These are phyloP conservation scores for Blastomyces gilchristii DNA, from an alignment of 2,329 filamentous ascomycete species.

Conservation along the genomic window DNA sequence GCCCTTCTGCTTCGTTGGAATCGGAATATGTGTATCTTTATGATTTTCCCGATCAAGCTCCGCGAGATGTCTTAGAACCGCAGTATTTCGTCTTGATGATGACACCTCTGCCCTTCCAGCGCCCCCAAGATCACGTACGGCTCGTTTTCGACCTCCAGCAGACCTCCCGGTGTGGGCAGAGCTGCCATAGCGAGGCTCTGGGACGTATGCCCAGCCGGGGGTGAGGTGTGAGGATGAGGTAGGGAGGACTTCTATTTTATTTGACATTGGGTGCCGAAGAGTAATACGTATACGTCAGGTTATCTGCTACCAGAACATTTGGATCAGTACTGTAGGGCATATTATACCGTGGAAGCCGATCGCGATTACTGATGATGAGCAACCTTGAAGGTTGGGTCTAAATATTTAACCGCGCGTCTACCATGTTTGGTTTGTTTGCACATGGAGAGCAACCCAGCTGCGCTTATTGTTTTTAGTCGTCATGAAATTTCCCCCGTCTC, in stretches of 20 bases:
- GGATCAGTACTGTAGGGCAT: background rate
- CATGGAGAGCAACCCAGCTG: no score
- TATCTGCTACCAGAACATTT: background rate
- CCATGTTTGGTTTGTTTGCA: background rate
- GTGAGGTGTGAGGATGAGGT: conserved; percentile 57
- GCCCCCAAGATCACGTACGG: conserved; percentile 48
- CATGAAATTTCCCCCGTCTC: background rate
- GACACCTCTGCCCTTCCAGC: conserved; percentile 55
- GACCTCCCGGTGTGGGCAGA: conserved; percentile 42
- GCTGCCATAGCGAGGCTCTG: conserved; percentile 56
- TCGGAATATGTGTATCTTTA: conserved; percentile 59
- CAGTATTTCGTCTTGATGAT: conserved; percentile 65
- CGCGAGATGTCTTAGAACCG: conserved; percentile 69
- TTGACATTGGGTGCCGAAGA: conserved; percentile 42
- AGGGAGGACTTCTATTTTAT: conserved; percentile 68
- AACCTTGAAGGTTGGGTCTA: no score
- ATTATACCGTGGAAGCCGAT: background rate
- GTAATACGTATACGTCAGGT: conserved; percentile 11
- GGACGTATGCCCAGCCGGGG: conserved; percentile 87
- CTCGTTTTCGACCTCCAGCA: conserved; percentile 57
- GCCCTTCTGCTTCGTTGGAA: conserved; percentile 47
- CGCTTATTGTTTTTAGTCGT: no score
- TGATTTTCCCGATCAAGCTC: conserved; percentile 73
- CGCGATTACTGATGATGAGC: no score
- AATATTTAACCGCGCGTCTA: background rate